A percentile compares a stretch with the other conserved stretches of the same genome.
Evolutionary conservation across 768 basidiomycete species (phyloP).

Genomic region (Wakefieldia striispora): DNA sequence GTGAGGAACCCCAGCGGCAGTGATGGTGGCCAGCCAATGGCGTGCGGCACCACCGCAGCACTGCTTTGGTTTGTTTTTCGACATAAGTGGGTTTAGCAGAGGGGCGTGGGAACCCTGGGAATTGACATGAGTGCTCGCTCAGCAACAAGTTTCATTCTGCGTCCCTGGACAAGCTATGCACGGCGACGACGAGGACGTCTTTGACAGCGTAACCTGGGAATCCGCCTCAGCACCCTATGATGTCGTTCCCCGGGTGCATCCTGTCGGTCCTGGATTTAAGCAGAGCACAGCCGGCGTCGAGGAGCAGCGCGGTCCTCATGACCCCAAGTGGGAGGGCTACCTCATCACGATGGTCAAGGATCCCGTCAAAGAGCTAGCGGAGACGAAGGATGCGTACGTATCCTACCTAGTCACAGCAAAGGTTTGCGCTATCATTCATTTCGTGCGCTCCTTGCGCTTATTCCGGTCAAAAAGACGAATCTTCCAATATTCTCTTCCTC

Average conservation of each 20-base stretch:
- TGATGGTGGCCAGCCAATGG: too few species aligned
- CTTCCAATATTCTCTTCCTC: constrained; percentile 78
- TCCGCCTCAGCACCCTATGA: constrained; percentile 62
- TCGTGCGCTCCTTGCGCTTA: constrained; percentile 5
- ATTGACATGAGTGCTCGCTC: too few species aligned
- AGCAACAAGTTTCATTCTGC: too few species aligned
- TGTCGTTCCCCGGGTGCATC: constrained; percentile 36
- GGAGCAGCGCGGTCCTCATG: constrained; percentile 63
- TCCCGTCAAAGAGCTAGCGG: constrained; percentile 93
- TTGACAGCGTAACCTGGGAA: constrained; percentile 92
- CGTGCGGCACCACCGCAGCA: too few species aligned
- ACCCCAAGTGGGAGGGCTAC: constrained; percentile 91
- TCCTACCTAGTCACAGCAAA: constrained; percentile 89
- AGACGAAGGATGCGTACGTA: constrained; percentile 96
- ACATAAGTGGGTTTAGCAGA: too few species aligned
- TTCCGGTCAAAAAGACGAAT: constrained; percentile 68
- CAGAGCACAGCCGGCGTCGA: constrained; percentile 73
- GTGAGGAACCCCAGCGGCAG: too few species aligned
- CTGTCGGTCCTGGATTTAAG: constrained; percentile 73
- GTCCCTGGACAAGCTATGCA: constrained; percentile 48
- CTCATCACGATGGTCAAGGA: constrained; percentile 83
- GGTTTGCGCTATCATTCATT: constrained; percentile 44
- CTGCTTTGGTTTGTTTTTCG: too few species aligned
- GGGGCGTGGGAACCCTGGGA: too few species aligned
- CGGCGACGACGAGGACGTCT: constrained; percentile 85